Evolutionary conservation across 2,329 filamentous ascomycete species (phyloP).

Genomic region (Botryotinia narcissicola): DNA sequence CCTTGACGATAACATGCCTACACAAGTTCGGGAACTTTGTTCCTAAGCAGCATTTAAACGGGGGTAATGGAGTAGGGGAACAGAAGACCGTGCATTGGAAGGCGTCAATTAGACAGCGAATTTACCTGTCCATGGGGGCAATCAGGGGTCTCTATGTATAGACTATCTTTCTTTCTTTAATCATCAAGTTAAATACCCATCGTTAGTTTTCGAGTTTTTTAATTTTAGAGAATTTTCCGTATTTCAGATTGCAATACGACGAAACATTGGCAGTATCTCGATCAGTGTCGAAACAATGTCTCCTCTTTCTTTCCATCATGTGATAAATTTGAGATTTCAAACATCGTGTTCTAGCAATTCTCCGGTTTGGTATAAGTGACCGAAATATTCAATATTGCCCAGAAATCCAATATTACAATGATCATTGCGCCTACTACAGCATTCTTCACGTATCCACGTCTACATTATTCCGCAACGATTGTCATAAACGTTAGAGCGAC

Average conservation of each 20-base stretch:
- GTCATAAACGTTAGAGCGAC: background rate
- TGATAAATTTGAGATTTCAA: background rate
- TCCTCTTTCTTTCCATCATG: background rate
- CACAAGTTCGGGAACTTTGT: conserved; percentile 12
- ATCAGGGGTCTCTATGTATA: conserved; percentile 17
- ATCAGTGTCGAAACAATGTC: conserved; percentile 5
- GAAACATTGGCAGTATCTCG: background rate
- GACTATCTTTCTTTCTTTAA: conserved; percentile 13
- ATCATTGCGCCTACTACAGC: background rate
- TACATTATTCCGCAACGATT: background rate
- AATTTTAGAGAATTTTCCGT: background rate
- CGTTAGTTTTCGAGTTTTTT: conserved; percentile 3
- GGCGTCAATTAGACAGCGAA: conserved; percentile 15
- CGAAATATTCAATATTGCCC: conserved; percentile 4
- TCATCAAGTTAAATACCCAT: conserved; percentile 18
- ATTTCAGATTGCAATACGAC: background rate
- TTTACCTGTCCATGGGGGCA: conserved; percentile 13
- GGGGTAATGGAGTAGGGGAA: conserved; percentile 18
- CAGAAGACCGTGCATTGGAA: conserved; percentile 18
- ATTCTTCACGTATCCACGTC: conserved; percentile 9
- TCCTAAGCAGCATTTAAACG: conserved; percentile 20
- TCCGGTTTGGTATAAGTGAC: background rate
- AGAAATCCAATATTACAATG: background rate
- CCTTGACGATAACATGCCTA: conserved; percentile 18
- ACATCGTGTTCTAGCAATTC: background rate